These are phyloP conservation scores for Blumeria graminis DNA, from an alignment of 2,329 filamentous ascomycete species.

Conservation along the genomic window DNA sequence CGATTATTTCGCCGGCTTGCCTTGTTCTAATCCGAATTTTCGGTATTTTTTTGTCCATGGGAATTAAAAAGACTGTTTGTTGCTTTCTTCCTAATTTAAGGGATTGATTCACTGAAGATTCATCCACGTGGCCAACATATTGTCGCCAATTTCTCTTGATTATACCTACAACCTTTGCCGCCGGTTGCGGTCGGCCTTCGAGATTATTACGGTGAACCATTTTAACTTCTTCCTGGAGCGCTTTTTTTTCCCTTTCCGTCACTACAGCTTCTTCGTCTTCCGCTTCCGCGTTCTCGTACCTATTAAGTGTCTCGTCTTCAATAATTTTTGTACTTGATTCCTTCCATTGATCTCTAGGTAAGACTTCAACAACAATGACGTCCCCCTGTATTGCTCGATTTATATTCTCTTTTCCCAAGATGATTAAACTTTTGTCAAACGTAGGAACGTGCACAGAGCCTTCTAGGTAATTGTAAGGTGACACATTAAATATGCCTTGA, in stretches of 20 bases:
- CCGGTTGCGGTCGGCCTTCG: conserved; percentile 67
- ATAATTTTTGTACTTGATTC: conserved; percentile 85
- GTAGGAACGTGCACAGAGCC: conserved; percentile 73
- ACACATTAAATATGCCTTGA: conserved; percentile 88
- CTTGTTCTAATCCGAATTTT: conserved; percentile 86
- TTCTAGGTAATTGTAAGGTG: conserved; percentile 93
- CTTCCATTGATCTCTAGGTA: conserved; percentile 94
- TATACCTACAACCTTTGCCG: conserved; percentile 73
- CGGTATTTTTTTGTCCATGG: conserved; percentile 94
- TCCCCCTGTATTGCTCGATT: conserved; percentile 86
- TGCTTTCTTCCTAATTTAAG: conserved; percentile 59
- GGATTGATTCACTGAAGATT: conserved; percentile 52
- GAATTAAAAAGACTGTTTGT: conserved; percentile 81
- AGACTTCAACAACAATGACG: conserved; percentile 72
- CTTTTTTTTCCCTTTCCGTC: conserved; percentile 67
- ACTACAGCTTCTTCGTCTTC: conserved; percentile 56
- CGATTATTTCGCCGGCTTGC: conserved; percentile 68
- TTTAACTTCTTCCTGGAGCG: conserved; percentile 77
- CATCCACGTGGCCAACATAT: conserved; percentile 88
- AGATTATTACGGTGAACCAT: conserved; percentile 52
- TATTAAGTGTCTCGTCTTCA: conserved; percentile 76
- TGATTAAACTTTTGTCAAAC: conserved; percentile 69
- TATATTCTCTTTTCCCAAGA: conserved; percentile 85
- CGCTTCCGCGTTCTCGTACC: conserved; percentile 77
- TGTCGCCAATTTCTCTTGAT: conserved; percentile 95